phyloP scores from a whole-genome alignment of 1,284 basidiomycete species.

The Ganoderma multipileum region DNA sequence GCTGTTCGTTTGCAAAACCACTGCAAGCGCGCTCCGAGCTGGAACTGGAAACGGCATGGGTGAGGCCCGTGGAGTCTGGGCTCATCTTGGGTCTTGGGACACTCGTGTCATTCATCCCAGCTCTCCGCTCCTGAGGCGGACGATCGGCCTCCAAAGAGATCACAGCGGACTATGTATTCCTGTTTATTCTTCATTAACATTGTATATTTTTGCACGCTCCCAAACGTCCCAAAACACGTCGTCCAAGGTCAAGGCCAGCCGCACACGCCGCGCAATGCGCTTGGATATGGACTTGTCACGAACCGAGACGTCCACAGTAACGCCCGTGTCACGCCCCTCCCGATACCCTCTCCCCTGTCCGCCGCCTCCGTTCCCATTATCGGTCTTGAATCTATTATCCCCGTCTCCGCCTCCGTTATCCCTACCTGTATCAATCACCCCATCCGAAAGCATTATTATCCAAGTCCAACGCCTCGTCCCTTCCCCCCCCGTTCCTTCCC shows the following conservation, averaged over 20 bases:
- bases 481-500: background rate
- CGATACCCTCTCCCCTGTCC: constrained; percentile 8
- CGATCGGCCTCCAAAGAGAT: background rate
- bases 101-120: background rate
- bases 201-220: constrained; percentile 25
- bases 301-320: constrained; percentile 14
- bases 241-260: background rate
- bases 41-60: too few species aligned
- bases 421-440: constrained; percentile 12
- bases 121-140: background rate
- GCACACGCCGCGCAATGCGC: too few species aligned
- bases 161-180: constrained; percentile 26
- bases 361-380: background rate
- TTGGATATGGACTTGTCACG: background rate
- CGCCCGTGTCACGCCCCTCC: background rate
- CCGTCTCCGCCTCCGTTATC: background rate
- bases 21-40: background rate
- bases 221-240: background rate
- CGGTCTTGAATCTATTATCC: background rate
- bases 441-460: background rate
- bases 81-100: background rate
- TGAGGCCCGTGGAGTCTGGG: too few species aligned
- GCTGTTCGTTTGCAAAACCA: too few species aligned
- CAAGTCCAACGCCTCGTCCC: background rate
- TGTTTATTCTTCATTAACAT: constrained; percentile 33